These are phyloP conservation scores for Clonostachys byssicola DNA, from an alignment of 2,329 filamentous ascomycete species.

Conservation along the genomic window DNA sequence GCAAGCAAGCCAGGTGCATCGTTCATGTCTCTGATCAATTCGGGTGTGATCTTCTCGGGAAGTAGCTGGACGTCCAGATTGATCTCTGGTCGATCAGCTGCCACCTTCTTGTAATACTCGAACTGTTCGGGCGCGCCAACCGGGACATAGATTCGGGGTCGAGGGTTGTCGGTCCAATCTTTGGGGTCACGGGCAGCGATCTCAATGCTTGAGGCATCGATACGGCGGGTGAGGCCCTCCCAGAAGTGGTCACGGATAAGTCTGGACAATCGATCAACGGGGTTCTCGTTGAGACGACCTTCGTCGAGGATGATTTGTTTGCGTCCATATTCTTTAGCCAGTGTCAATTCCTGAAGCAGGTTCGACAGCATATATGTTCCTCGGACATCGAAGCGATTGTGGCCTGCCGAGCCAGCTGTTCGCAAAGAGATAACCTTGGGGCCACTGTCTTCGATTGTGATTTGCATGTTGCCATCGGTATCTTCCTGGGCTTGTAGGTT, in stretches of 20 bases:
- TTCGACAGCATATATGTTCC: conserved; percentile 98
- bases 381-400: conserved; percentile 84
- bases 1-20: conserved; percentile 84
- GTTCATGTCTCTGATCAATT: conserved; percentile 80
- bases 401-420: conserved; percentile 80
- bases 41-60: conserved; percentile 71
- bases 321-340: conserved; percentile 86
- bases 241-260: conserved; percentile 90
- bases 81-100: conserved; percentile 74
- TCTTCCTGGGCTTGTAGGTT: conserved; percentile 82
- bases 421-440: conserved; percentile 86
- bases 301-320: conserved; percentile 91
- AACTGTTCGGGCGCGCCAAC: conserved; percentile 79
- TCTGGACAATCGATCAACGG: conserved; percentile 80
- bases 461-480: conserved; percentile 91
- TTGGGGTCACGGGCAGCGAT: conserved; percentile 87
- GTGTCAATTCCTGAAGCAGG: conserved; percentile 86
- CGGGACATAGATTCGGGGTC: conserved; percentile 89
- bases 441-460: conserved; percentile 93
- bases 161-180: conserved; percentile 88
- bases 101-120: conserved; percentile 82
- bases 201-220: conserved; percentile 85
- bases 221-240: conserved; percentile 83
- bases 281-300: conserved; percentile 89
- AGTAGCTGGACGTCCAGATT: conserved; percentile 83